Percentiles rank a stretch among this genome's conserved stretches.
These are phyloP conservation scores for Trichoderma orchidacearum DNA, from an alignment of 495 filamentous ascomycete genomes.

Conservation along the genomic window DNA sequence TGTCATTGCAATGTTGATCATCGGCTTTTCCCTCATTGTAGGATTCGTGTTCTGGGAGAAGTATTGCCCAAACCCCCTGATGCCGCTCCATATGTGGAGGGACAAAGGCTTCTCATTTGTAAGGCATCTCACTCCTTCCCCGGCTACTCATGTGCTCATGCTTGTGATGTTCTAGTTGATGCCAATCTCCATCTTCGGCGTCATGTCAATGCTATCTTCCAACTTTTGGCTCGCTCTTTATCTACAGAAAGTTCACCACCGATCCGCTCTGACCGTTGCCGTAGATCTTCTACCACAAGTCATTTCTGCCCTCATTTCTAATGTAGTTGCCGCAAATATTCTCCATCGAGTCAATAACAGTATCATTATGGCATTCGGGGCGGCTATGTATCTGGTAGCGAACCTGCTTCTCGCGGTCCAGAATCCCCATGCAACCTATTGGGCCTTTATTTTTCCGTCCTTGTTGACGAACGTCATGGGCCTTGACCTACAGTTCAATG, in stretches of 20 bases:
- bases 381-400: slow-evolving; percentile 24
- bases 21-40: slow-evolving; percentile 41
- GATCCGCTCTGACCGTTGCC: slow-evolving; percentile 36
- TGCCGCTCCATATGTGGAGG: slow-evolving; percentile 42
- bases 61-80: slow-evolving; percentile 30
- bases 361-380: slow-evolving; percentile 32
- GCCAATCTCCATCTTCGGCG: slow-evolving; percentile 35
- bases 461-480: slow-evolving; percentile 40
- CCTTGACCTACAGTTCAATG: slow-evolving; percentile 48
- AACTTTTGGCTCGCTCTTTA: slow-evolving; percentile 43
- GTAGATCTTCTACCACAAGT: slow-evolving; percentile 42
- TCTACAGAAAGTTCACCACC: slow-evolving; percentile 37
- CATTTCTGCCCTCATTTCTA: slow-evolving; percentile 35
- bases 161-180: slow-evolving; percentile 27
- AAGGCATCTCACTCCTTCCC: slow-evolving; percentile 14
- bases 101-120: slow-evolving; percentile 38
- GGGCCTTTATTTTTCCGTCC: slow-evolving; percentile 43
- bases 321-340: slow-evolving; percentile 33
- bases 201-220: slow-evolving; percentile 33
- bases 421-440: slow-evolving; percentile 30
- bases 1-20: slow-evolving; percentile 45
- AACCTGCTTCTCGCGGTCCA: slow-evolving; percentile 29
- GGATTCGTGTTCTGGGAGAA: slow-evolving; percentile 50
- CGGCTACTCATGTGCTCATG: neutral
- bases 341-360: slow-evolving; percentile 36